Evolutionary conservation across 75 land plant species (phyloP), one percentile per base, ranked within the genome.

Genomic region (Pinus tabuliformis): DNA sequence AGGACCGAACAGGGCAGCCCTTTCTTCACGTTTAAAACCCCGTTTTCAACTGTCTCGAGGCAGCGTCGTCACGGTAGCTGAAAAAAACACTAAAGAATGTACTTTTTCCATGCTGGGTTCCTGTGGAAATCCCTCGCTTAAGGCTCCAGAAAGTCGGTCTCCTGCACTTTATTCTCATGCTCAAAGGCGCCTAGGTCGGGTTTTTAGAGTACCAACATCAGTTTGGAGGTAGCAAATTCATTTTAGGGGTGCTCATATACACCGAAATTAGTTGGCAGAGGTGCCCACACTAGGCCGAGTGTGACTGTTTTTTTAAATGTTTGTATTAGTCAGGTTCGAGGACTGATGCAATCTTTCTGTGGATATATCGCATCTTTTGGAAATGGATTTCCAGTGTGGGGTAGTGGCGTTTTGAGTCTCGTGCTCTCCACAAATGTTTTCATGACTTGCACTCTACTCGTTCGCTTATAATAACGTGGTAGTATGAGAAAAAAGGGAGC

Each of bases 321-420:
- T 45, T 45, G 52, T 45, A 45, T 45, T 45, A 0, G 52, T 45
- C 52, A 45, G 0, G 52, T 7, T 45, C 8, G 52, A 45, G 8
- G 54, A 49, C 12, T 49, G 54, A 68, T 42, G 42, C 72, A 68
- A 68, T 39, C 72, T 68, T 68, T 68, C 52, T 39, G 49, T 42
- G 72, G 72, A 39, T 42, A 42, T 68, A 6, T 20, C 72, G n/a
- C n/a, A 3, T 68, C 42, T 42, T 42, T 68, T 39, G 11, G 22
- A 21, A 68, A 39, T 68, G 72, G 72, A 22, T 45, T 68, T 68
- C 11, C 54, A 49, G 22, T 68, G 72, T 68, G 72, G 72, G 72
- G 72, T n/a, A 64, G 72, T 68, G 54, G 72, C 54, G 72, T 42
- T 68, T n/a, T 21, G 33, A 61, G 24, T 26, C 62, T 62, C 64